These are phyloP conservation scores for Cucurbita argyrosperma DNA, from an alignment of 306 rosid genomes.

Conservation along the genomic window DNA sequence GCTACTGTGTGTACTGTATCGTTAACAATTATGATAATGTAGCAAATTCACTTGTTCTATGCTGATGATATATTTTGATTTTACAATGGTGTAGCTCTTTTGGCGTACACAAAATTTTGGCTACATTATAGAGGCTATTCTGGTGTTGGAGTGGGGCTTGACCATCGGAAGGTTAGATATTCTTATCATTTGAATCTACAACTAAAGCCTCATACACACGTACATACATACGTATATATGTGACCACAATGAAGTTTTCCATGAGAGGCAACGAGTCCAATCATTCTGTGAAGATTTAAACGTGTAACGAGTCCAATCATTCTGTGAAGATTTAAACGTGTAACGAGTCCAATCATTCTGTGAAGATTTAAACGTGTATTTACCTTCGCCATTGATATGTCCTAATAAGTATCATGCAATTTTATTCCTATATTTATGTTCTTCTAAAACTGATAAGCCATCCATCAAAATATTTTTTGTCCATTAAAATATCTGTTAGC, in stretches of 20 bases:
- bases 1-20: background rate
- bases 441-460: background rate
- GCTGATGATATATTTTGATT: background rate
- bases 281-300: background rate
- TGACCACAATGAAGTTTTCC: background rate
- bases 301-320: background rate
- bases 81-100: slow-evolving; percentile 38
- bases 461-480: background rate
- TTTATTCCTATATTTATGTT: background rate
- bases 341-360: background rate
- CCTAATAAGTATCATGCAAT: background rate
- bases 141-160: slow-evolving; percentile 91
- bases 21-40: background rate
- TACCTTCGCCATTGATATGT: background rate
- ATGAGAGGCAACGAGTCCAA: background rate
- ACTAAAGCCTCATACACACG: background rate
- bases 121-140: slow-evolving; percentile 74
- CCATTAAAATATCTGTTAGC: background rate
- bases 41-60: background rate
- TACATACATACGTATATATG: background rate
- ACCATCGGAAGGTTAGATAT: slow-evolving; percentile 57
- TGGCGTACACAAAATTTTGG: slow-evolving; percentile 70
- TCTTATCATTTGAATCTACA: slow-evolving; percentile 1
- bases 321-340: background rate
- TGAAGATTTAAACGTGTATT: background rate